Percentiles rank a stretch among this genome's conserved stretches.
Conservation (phyloP, 1,139 yeast genomes). For the Starmera stellimalicola region DNA sequence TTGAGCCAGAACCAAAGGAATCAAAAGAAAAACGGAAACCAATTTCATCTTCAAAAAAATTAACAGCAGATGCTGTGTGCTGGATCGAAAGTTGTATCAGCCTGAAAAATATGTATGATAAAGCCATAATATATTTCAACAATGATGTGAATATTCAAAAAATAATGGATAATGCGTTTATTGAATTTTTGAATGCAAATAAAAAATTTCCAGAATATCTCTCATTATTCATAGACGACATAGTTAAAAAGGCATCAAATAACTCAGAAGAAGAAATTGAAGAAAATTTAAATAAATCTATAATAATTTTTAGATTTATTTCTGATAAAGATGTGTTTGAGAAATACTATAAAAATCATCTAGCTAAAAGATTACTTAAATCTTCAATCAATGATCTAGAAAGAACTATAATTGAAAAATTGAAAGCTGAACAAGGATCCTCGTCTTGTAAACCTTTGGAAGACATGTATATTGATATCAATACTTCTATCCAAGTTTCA, state of each 20-base stretch:
- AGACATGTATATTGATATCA: conserved; percentile 84
- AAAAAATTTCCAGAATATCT: conserved; percentile 61
- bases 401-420: conserved; percentile 55
- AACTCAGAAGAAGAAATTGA: conserved; percentile 45
- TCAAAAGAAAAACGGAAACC: conserved; percentile 9
- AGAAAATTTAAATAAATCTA: conserved; percentile 43
- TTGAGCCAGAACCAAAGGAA: conserved; percentile 12
- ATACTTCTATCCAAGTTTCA: conserved; percentile 53
- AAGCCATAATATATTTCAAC: conserved; percentile 36
- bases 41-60: conserved; percentile 21
- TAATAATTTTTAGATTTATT: conserved; percentile 56
- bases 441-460: conserved; percentile 74
- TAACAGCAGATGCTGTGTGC: conserved; percentile 40
- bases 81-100: conserved; percentile 61
- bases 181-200: conserved; percentile 51
- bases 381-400: conserved; percentile 47
- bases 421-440: conserved; percentile 74
- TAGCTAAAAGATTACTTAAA: conserved; percentile 74
- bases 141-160: conserved; percentile 42
- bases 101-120: conserved; percentile 43
- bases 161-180: conserved; percentile 52
- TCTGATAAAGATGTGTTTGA: conserved; percentile 86
- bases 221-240: conserved; percentile 67
- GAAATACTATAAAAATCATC: conserved; percentile 75
- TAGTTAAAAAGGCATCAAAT: conserved; percentile 51